Percentiles rank a stretch among this genome's conserved stretches.
These are phyloP conservation scores for Boletales sp. DNA, from an alignment of 768 basidiomycete genomes.

Conservation along the genomic window DNA sequence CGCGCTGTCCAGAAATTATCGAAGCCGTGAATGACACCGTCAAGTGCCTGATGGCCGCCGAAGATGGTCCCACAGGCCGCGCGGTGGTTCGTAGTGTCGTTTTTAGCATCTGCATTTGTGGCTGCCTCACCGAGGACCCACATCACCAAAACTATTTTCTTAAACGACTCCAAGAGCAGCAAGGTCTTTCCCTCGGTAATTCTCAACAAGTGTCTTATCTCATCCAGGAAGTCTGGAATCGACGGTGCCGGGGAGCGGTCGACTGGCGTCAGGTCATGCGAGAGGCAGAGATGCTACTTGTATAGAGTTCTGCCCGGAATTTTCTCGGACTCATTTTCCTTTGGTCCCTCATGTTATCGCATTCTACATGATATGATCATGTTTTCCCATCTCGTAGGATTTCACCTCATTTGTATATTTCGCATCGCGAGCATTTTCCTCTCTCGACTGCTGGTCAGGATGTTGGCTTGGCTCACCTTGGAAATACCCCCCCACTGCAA, in stretches of 20 bases:
- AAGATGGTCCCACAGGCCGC: slow-evolving; percentile 37
- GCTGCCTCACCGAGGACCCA: slow-evolving; percentile 57
- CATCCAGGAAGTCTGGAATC: slow-evolving; percentile 59
- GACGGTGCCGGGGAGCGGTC: slow-evolving; percentile 39
- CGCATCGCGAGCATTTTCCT: slow-evolving; percentile 4
- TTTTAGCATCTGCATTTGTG: slow-evolving; percentile 72
- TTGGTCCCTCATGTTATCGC: slow-evolving; percentile 4
- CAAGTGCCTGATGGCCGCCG: slow-evolving; percentile 39
- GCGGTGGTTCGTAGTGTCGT: slow-evolving; percentile 74
- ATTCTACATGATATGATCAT: not conserved
- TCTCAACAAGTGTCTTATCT: slow-evolving; percentile 50
- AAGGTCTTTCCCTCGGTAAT: slow-evolving; percentile 59
- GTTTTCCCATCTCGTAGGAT: slow-evolving; percentile 7
- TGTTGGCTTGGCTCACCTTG: slow-evolving; percentile 15
- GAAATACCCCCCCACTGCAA: slow-evolving; percentile 20
- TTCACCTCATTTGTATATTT: slow-evolving; percentile 7
- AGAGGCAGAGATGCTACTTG: slow-evolving; percentile 52
- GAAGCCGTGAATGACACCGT: slow-evolving; percentile 53
- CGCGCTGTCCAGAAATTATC: slow-evolving; percentile 60
- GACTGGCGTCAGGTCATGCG: slow-evolving; percentile 61
- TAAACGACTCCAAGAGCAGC: slow-evolving; percentile 47
- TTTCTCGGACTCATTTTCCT: not conserved
- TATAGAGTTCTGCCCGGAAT: slow-evolving; percentile 33
- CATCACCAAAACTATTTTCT: slow-evolving; percentile 42
- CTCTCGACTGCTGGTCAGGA: slow-evolving; percentile 21